A percentile compares a stretch with the other conserved stretches of the same genome.
phyloP scores from a whole-genome alignment of 139 green algal species.

The Coccomyxa sp. region DNA sequence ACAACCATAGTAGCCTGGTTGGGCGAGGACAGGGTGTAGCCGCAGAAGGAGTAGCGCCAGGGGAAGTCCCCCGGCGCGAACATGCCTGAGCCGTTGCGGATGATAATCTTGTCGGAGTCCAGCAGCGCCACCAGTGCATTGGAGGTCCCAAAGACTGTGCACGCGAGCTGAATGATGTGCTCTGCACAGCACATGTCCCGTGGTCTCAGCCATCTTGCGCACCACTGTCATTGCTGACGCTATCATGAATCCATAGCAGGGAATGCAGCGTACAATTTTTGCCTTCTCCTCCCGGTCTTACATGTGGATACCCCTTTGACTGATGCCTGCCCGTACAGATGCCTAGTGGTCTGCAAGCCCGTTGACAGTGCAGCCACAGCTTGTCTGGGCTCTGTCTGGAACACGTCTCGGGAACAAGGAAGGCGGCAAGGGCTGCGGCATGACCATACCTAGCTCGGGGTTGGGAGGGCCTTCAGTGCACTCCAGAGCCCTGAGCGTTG shows the following conservation, averaged over 20 bases:
- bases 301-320: too few relatives aligned
- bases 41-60: constrained; percentile 13
- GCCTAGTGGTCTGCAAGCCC: too few relatives aligned
- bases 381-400: too few relatives aligned
- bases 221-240: neutral
- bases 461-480: constrained; percentile 3
- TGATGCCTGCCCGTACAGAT: too few relatives aligned
- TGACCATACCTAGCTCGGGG: constrained; percentile 1
- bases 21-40: neutral
- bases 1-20: constrained; percentile 35
- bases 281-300: too few relatives aligned
- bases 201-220: neutral
- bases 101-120: constrained; percentile 36
- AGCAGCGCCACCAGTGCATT: constrained; percentile 39
- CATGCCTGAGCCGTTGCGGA: constrained; percentile 13
- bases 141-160: constrained; percentile 17
- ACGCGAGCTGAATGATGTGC: constrained; percentile 34
- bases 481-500: constrained; percentile 21
- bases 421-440: too few relatives aligned
- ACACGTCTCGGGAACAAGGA: too few relatives aligned
- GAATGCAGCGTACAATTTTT: neutral
- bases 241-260: neutral
- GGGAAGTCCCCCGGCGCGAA: constrained; percentile 2
- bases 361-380: too few relatives aligned
- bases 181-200: neutral